phyloP scores from a whole-genome alignment of 768 basidiomycete genomes.

The Boletus bicolor region DNA sequence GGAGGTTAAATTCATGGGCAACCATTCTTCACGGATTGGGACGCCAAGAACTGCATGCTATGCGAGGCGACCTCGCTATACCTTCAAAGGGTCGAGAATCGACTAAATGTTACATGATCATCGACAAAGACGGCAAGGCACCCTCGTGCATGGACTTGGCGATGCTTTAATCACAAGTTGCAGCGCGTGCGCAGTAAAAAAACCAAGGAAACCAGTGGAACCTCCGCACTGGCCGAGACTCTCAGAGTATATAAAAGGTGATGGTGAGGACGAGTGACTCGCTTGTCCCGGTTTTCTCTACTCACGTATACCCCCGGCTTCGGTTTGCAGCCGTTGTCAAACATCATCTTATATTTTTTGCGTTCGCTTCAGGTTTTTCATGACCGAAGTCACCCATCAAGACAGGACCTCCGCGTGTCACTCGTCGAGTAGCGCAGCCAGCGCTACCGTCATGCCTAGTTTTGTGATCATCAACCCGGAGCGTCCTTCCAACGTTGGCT shows the following conservation, averaged over 20 bases:
- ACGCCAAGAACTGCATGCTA: constrained; percentile 17
- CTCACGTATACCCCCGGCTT: neutral
- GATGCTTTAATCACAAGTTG: neutral
- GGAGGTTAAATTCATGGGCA: neutral
- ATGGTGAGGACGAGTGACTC: neutral
- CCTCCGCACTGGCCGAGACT: neutral
- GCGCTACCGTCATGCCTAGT: neutral
- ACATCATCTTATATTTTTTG: constrained; percentile 4
- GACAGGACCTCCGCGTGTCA: neutral
- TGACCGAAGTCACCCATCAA: neutral
- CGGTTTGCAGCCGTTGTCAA: neutral
- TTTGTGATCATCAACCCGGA: neutral
- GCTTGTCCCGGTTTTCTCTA: neutral
- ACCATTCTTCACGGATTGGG: constrained; percentile 9
- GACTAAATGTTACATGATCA: neutral
- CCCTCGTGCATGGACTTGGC: constrained; percentile 1
- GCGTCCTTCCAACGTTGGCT: neutral
- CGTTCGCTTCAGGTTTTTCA: neutral
- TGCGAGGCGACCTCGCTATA: neutral
- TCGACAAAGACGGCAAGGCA: constrained; percentile 14
- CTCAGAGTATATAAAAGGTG: constrained; percentile 11
- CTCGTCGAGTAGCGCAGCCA: neutral
- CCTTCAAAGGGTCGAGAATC: neutral
- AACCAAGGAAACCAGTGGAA: neutral
- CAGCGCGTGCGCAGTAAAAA: constrained; percentile 2